A percentile compares a stretch with the other conserved stretches of the same genome.
Conservation (phyloP, 257 asterid species). For the Przewalskia tangutica region DNA sequence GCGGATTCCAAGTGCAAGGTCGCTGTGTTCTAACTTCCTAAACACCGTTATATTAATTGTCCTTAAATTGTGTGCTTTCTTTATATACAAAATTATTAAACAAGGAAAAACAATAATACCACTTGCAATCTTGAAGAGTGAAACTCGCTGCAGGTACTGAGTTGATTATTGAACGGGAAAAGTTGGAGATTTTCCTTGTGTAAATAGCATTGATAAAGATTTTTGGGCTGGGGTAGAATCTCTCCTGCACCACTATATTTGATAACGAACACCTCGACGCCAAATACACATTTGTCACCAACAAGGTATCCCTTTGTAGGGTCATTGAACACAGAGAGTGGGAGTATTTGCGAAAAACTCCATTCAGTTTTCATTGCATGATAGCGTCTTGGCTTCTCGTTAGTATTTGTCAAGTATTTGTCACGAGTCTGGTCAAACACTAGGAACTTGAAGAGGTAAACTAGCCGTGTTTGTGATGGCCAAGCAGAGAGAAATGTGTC, state of each 20-base stretch:
- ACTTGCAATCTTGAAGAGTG: background rate
- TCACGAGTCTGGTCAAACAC: background rate
- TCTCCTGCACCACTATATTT: background rate
- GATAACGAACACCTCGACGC: background rate
- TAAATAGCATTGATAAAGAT: too few relatives aligned
- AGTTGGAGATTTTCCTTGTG: background rate
- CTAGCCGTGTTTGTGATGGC: background rate
- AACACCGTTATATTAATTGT: background rate
- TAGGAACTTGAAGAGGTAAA: constrained; percentile 2
- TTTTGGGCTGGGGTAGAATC: background rate
- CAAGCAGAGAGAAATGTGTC: constrained; percentile 2
- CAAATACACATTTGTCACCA: constrained; percentile 7
- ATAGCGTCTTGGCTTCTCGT: background rate
- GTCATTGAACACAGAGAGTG: background rate
- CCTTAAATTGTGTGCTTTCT: background rate
- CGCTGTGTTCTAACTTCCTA: background rate
- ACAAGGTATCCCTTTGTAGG: background rate
- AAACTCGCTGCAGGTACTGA: background rate
- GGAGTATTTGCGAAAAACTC: background rate
- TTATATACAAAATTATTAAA: background rate
- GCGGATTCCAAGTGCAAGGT: background rate
- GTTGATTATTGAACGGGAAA: background rate
- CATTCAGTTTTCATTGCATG: background rate
- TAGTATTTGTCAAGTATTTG: background rate
- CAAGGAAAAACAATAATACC: background rate